Evolutionary conservation across 169 alveolate species (phyloP), one percentile per base, ranked within the genome.

Genomic region (Perkinsus olseni): DNA sequence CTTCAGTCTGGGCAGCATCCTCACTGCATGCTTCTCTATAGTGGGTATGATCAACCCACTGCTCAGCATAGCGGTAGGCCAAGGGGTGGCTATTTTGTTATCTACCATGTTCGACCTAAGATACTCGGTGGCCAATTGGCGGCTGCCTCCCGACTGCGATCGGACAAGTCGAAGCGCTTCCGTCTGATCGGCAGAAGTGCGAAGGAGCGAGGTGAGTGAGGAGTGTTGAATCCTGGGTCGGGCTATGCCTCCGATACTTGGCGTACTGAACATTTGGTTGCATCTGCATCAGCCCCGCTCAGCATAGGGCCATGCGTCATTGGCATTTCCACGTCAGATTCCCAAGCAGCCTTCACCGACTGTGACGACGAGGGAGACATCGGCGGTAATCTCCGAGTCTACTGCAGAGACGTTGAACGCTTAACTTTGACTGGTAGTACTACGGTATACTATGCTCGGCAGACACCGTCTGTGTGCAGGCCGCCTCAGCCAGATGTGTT

Each of bases 401-500:
- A 62, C 17, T 62, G 82, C 31, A 8, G 82, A 24, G 82, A 62
- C 31, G 82, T 62, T 4, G 82, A 4, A 24, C 1, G 82, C 4
- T 24, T 62, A 1, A 62, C 82, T 0, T 24, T 62, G 10, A 62
- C 82, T 62, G 82, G 82, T 62, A 62, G 17, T 4, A 40, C 34
- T 6, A 10, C 6, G 6, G 62, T 45, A 17, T 6, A 24, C n/a
- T n/a, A 24, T 62, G 34, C 0, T 13, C 1, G 82, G 8, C 37
- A 3, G 10, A 24, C 0, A 13, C 31, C 1, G 17, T 62, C 17
- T 62, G n/a, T n/a, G n/a, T n/a, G n/a, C 31, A 62, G 82, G 82
- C 31, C 82, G 82, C 28, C 31, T 62, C 31, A 62, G 31, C 31
- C 82, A 62, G 82, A 91, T 94, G 48, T 92, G 94, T 92, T 94